A percentile compares a stretch with the other conserved stretches of the same genome.
Conservation (phyloP, 768 basidiomycete species). For the Sporobolomyces roseus region DNA sequence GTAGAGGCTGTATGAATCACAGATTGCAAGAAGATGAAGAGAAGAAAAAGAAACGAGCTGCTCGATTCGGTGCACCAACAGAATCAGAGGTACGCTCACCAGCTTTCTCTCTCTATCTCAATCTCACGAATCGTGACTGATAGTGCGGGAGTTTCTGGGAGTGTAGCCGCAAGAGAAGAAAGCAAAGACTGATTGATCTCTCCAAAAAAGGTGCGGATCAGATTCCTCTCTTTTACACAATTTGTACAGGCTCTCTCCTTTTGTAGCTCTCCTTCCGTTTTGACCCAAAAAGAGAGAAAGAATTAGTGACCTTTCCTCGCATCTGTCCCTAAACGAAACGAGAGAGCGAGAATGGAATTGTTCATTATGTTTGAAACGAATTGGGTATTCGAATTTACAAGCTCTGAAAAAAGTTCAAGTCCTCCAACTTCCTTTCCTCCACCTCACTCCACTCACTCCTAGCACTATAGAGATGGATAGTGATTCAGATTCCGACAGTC, state of each 20-base stretch:
- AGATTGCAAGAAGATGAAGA: constrained; percentile 42
- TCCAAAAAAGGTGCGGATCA: too few relatives aligned
- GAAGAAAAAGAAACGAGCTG: constrained; percentile 43
- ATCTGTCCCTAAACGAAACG: too few relatives aligned
- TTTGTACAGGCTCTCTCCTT: not conserved
- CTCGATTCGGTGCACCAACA: not conserved
- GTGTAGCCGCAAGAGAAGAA: constrained; percentile 17
- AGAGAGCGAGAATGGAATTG: too few relatives aligned
- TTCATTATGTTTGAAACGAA: too few relatives aligned
- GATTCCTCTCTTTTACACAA: not conserved
- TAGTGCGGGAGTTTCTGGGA: not conserved
- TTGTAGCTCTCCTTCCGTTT: not conserved
- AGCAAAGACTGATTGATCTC: constrained; percentile 14
- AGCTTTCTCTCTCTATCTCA: not conserved
- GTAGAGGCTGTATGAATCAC: not conserved
- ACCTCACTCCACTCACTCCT: not conserved
- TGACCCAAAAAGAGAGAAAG: too few relatives aligned
- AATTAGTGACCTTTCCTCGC: too few relatives aligned
- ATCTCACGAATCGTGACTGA: not conserved
- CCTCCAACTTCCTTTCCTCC: not conserved
- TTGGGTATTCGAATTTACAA: too few relatives aligned
- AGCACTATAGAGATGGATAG: constrained; percentile 3
- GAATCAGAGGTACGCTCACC: not conserved
- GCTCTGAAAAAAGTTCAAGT: too few relatives aligned
- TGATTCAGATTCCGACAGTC: constrained; percentile 36